Base-by-base conservation (phyloP, 805 yeast genomes). In the Wickerhamiella alocasiicola region DNA sequence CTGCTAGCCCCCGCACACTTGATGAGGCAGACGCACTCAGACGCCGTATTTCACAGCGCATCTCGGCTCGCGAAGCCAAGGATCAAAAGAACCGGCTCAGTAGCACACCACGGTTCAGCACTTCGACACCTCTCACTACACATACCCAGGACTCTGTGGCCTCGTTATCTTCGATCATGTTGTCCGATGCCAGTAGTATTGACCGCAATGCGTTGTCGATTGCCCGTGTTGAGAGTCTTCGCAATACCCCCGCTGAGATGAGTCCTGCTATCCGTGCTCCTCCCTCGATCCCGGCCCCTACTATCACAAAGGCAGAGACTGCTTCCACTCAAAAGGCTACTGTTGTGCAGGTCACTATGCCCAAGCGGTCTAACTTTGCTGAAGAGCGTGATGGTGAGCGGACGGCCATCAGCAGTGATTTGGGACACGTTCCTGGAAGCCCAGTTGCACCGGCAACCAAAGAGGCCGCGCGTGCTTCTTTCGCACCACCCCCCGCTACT, bases 21-120 rank as follows among this genome's bases (percentile, higher is more conserved):
- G 30, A 20, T 17, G 44, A 42, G 16, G 44, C 44, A 7, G 44
- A 31, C 15, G 37, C 31, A 3, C 12, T 21, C 20, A 36, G 44
- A 19, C 36, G 36, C 12, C 36, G 41, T 3, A 42, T 42, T 17
- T 28, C 41, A 5, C 11, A 18, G 25, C 21, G 35, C 17, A 30
- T 37, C 20, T 23, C 35, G 9, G 19, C 32, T 19, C 41, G 41
- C 18, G 41, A 37, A n/a, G 12, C 29, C 15, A 32, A 37, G 9
- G 13, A 21, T 15, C 27, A 17, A n/a, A 28, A 37, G 41, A 35
- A 37, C 21, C 41, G 41, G 11, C 24, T 13, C 34, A 17, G 25
- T 15, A 30, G 30, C 7, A 23, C 39, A 7, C n/a, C n/a, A n/a
- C n/a, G n/a, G n/a, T 24, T 12, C 12, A 24, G 9, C 12, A 12